phyloP scores from a whole-genome alignment of 345 rosid genomes.

The Populus deltoides region DNA sequence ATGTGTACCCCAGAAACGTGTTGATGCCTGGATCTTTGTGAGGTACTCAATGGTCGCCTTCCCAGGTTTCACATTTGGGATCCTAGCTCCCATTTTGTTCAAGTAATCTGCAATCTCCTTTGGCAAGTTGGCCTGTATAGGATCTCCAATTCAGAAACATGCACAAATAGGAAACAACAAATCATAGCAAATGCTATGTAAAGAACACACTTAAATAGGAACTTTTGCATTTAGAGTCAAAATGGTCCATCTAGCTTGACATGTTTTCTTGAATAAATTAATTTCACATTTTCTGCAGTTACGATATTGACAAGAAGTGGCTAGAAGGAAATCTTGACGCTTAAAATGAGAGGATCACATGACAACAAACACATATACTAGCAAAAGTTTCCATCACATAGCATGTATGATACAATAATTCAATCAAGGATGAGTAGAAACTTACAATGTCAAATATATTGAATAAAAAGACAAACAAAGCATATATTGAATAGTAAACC shows the following conservation, averaged over 20 bases:
- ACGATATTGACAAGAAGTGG: not conserved
- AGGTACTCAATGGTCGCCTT: slow-evolving; percentile 87
- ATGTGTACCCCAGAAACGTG: slow-evolving; percentile 89
- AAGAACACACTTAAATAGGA: not conserved
- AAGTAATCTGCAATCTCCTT: slow-evolving; percentile 94
- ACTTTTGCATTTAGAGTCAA: not conserved
- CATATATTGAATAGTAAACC: slow-evolving; percentile 88
- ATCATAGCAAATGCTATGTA: not conserved
- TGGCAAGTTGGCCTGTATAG: slow-evolving; percentile 83
- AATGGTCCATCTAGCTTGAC: not conserved
- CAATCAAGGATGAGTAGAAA: slow-evolving; percentile 19
- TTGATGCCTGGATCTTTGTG: slow-evolving; percentile 82
- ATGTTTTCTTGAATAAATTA: not conserved
- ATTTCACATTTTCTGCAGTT: not conserved
- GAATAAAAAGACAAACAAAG: slow-evolving; percentile 82
- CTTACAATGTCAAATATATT: slow-evolving; percentile 96
- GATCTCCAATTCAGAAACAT: slow-evolving; percentile 11
- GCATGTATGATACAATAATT: not conserved
- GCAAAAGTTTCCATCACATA: not conserved
- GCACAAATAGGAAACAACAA: not conserved
- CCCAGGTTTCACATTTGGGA: slow-evolving; percentile 91
- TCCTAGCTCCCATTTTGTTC: slow-evolving; percentile 98
- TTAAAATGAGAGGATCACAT: too few relatives aligned
- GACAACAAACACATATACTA: too few relatives aligned
- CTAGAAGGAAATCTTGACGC: not conserved